Percentiles rank a stretch among this genome's conserved stretches.
phyloP scores from a whole-genome alignment of 2,329 filamentous ascomycete species.

The Calonectria pseudoturangicola region DNA sequence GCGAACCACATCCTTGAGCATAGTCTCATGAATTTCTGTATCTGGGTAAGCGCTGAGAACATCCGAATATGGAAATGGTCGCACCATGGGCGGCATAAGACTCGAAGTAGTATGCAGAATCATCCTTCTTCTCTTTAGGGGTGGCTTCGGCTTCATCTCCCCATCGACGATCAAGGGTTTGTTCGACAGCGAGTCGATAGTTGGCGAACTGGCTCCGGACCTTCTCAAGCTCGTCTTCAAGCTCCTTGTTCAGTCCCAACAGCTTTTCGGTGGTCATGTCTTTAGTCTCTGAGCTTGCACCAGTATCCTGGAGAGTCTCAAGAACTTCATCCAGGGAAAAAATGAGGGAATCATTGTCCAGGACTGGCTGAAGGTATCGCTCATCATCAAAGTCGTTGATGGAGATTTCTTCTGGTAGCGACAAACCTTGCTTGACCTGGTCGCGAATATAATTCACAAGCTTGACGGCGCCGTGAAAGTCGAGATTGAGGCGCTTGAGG shows the following conservation, averaged over 20 bases:
- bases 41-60: constrained; percentile 22
- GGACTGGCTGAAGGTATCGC: constrained; percentile 85
- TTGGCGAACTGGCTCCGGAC: constrained; percentile 78
- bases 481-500: constrained; percentile 75
- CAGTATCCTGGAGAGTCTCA: constrained; percentile 59
- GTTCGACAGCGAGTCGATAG: constrained; percentile 79
- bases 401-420: constrained; percentile 75
- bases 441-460: constrained; percentile 82
- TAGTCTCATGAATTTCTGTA: constrained; percentile 92
- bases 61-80: constrained; percentile 42
- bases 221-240: constrained; percentile 77
- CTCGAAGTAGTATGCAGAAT: constrained; percentile 73
- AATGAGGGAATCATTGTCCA: constrained; percentile 92
- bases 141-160: constrained; percentile 70
- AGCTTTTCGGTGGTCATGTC: constrained; percentile 59
- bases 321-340: constrained; percentile 89
- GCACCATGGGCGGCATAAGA: constrained; percentile 77
- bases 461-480: constrained; percentile 84
- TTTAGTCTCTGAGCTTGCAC: constrained; percentile 64
- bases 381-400: constrained; percentile 83
- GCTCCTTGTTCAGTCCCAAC: constrained; percentile 70
- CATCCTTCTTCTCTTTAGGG: constrained; percentile 57
- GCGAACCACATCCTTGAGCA: constrained; percentile 92
- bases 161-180: constrained; percentile 80
- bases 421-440: constrained; percentile 64